Evolutionary conservation across 2,329 filamentous ascomycete genomes (phyloP), one percentile per base, ranked within the genome.

Genomic region (Colletotrichum sp.): DNA sequence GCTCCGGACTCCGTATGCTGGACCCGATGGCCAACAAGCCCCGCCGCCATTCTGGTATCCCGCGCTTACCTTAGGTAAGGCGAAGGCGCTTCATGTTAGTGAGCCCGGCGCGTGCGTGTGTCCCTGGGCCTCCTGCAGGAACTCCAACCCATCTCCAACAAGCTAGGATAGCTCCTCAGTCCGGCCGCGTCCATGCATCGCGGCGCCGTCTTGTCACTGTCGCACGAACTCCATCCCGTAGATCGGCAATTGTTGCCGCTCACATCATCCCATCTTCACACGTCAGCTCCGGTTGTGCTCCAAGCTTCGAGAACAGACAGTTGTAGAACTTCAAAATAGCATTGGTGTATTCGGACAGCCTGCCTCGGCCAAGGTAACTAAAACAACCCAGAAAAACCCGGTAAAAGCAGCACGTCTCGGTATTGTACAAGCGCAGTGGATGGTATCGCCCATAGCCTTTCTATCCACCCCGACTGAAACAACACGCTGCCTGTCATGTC

Each of bases 391-490:
- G 68, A 68, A 72, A 72, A 72, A 69, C 75, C 77, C 65, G 75
- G 69, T 77, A 77, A 77, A 78, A 76, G 68, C 66, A 70, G 70
- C 60, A 65, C 72, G 64, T 76, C 68, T 66, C 71, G 64, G 67
- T 78, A 78, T 77, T 78, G 76, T 78, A 78, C 77, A 78, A 75
- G 71, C 73, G 73, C 68, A 76, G 76, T 78, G 76, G 71, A 75
- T 77, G 74, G 74, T 78, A 77, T 79, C 77, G 77, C 65, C 65
- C 74, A 64, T 18, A 77, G 71, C 64, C 68, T 72, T 67, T 74
- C 70, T 78, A 77, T 75, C 74, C 76, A 77, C 71, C 75, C 76
- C 75, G 76, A 77, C 76, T 72, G 76, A 77, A 78, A 67, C 74
- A 77, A 78, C 71, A 78, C 77, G 64, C 72, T 77, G 67, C 75